Evolutionary conservation across 176 grass and related monocot genomes (phyloP).

Genomic region (Ensete ventricosum): DNA sequence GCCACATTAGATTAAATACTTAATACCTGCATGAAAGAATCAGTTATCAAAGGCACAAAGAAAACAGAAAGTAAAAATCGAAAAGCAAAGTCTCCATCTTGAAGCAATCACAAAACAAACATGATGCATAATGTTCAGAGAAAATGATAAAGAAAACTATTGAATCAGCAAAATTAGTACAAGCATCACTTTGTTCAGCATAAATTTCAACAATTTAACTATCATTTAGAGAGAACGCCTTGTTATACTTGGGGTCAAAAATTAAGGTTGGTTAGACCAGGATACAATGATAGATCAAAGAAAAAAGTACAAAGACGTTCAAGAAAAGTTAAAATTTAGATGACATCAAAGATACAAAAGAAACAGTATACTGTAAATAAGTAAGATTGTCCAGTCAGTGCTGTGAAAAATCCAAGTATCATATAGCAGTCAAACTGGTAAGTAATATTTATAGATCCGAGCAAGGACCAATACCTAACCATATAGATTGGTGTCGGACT

Average conservation of each 20-base stretch:
- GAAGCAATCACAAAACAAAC: neutral
- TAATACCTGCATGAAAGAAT: neutral
- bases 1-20: conserved; percentile 3
- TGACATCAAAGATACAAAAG: conserved; percentile 1
- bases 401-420: neutral
- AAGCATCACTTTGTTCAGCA: neutral
- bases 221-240: no score
- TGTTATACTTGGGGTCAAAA: no score
- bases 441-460: no score
- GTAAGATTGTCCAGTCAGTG: neutral
- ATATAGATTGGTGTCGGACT: no score
- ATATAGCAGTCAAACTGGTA: no score
- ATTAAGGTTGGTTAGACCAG: neutral
- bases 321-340: neutral
- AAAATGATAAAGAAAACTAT: neutral
- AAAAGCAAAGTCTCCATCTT: neutral
- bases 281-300: neutral
- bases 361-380: neutral
- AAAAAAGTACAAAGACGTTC: neutral
- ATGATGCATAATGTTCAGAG: neutral
- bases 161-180: neutral
- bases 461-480: no score
- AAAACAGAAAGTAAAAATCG: neutral
- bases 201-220: neutral
- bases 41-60: neutral